Conservation (phyloP, 2,329 filamentous ascomycete genomes). For the Daldinia sp. region DNA sequence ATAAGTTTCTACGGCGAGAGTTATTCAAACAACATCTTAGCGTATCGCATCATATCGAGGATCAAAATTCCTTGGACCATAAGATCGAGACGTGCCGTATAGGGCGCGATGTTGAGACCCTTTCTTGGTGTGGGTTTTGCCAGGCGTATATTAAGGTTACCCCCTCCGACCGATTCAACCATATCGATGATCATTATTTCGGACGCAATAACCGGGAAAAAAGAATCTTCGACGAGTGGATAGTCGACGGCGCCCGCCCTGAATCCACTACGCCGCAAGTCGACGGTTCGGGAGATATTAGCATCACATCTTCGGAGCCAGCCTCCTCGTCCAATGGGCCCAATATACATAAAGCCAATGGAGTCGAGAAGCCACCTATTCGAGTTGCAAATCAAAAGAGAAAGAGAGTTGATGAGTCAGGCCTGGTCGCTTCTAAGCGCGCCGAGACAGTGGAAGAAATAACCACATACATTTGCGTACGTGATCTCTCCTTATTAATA, state of each 20-base stretch:
- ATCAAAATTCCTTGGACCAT: constrained; percentile 48
- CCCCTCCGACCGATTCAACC: constrained; percentile 67
- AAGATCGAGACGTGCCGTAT: constrained; percentile 65
- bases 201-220: constrained; percentile 54
- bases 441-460: constrained; percentile 5
- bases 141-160: constrained; percentile 60
- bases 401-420: constrained; percentile 36
- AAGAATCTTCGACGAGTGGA: constrained; percentile 65
- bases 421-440: constrained; percentile 28
- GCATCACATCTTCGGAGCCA: constrained; percentile 27
- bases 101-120: constrained; percentile 68
- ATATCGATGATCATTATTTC: constrained; percentile 78
- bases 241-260: constrained; percentile 37
- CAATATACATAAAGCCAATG: neutral
- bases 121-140: constrained; percentile 93
- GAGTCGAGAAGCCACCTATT: constrained; percentile 5
- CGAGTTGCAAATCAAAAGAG: constrained; percentile 34
- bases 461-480: constrained; percentile 27
- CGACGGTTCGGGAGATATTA: constrained; percentile 36
- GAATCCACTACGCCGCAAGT: constrained; percentile 11
- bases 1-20: constrained; percentile 65
- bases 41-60: constrained; percentile 54
- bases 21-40: constrained; percentile 69
- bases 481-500: constrained; percentile 4
- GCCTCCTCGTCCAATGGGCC: constrained; percentile 8